Evolutionary conservation across 2,329 filamentous ascomycete genomes (phyloP).

Genomic region (Nothophoma quercina): DNA sequence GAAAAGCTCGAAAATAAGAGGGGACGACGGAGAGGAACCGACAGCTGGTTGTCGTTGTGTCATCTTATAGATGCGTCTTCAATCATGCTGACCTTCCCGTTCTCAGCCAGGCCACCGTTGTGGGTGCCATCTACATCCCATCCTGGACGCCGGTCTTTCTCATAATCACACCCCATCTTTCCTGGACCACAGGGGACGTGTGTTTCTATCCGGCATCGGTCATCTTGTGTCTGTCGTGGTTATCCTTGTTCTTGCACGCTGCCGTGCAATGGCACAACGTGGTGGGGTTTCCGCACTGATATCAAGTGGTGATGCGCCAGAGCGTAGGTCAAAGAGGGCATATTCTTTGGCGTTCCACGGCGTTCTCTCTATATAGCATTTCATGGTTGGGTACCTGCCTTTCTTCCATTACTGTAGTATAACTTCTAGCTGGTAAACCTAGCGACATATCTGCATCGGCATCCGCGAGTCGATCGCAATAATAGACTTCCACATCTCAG

Average conservation of each 20-base stretch:
- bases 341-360: background rate
- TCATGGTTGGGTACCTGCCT: background rate
- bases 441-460: conserved; percentile 11
- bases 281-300: background rate
- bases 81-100: conserved; percentile 1
- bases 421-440: conserved; percentile 17
- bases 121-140: background rate
- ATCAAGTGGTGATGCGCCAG: background rate
- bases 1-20: conserved; percentile 60
- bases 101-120: background rate
- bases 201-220: background rate
- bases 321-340: background rate
- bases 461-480: background rate
- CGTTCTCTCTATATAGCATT: conserved; percentile 10
- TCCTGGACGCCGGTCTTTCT: too few relatives aligned
- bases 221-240: background rate
- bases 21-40: conserved; percentile 64
- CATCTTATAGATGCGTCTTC: conserved; percentile 59
- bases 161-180: too few relatives aligned
- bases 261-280: background rate
- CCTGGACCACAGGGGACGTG: background rate
- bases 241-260: background rate
- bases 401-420: conserved; percentile 23
- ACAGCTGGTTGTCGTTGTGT: conserved; percentile 69
- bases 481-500: too few relatives aligned